Percentiles rank a stretch among this genome's conserved stretches.
Evolutionary conservation across 2,329 filamentous ascomycete species (phyloP).

Genomic region (Sordariomycetes sp.): DNA sequence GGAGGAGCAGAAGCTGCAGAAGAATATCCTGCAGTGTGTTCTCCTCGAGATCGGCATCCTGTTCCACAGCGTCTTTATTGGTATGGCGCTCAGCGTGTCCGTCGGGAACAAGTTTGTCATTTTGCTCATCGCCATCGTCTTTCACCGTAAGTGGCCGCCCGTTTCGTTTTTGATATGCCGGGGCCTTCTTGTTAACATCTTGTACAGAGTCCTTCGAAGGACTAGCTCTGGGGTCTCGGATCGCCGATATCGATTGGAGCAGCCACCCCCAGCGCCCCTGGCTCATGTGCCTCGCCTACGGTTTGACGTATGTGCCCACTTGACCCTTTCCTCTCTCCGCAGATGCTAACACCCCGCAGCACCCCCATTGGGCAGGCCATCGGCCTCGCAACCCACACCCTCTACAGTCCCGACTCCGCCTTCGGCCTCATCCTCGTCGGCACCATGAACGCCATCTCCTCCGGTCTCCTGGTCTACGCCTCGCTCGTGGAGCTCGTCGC

Average conservation of each 20-base stretch:
- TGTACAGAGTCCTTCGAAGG: constrained; percentile 36
- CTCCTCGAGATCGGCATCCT: constrained; percentile 62
- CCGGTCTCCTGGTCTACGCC: constrained; percentile 61
- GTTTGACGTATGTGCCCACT: constrained; percentile 30
- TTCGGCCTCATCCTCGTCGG: constrained; percentile 60
- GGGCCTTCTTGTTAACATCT: neutral
- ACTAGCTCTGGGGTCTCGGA: constrained; percentile 53
- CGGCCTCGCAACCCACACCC: constrained; percentile 55
- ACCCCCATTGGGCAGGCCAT: constrained; percentile 67
- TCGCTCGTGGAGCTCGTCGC: constrained; percentile 62
- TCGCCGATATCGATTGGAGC: constrained; percentile 41
- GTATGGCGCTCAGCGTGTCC: constrained; percentile 72
- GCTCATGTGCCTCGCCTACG: constrained; percentile 47
- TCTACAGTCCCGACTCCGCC: constrained; percentile 58
- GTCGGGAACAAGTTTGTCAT: constrained; percentile 67
- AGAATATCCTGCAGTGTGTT: constrained; percentile 64
- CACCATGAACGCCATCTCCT: constrained; percentile 64
- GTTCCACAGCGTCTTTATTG: constrained; percentile 73
- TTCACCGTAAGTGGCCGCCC: constrained; percentile 43
- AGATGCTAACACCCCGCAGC: constrained; percentile 20
- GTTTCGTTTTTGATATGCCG: neutral
- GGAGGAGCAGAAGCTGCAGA: constrained; percentile 47
- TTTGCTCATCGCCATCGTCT: constrained; percentile 68
- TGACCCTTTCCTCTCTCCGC: neutral
- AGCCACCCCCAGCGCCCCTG: constrained; percentile 35